Conservation (phyloP, 129 eudicot genomes). For the Pittosporum tobira region DNA sequence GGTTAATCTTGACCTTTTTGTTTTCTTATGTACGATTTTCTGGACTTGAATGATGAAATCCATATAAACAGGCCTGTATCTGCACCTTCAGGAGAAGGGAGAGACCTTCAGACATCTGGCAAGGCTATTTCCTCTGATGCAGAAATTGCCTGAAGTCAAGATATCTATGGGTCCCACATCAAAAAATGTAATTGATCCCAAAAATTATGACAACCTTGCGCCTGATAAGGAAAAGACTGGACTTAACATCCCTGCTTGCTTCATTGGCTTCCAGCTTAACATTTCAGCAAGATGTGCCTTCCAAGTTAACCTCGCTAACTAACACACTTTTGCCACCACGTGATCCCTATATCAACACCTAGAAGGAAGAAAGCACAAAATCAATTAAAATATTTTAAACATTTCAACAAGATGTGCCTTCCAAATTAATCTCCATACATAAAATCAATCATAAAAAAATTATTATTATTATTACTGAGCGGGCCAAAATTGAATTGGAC, state of each 20-base stretch:
- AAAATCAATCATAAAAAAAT: too few species aligned
- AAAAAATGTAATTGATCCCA: conserved; percentile 17
- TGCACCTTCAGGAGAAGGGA: conserved; percentile 12
- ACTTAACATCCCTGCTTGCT: conserved; percentile 18
- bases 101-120: conserved; percentile 20
- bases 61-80: conserved; percentile 33
- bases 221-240: conserved; percentile 18
- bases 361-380: conserved; percentile 13
- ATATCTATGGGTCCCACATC: conserved; percentile 13
- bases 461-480: too few species aligned
- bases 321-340: conserved; percentile 15
- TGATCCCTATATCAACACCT: conserved; percentile 23
- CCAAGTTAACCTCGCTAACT: conserved; percentile 16
- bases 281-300: conserved; percentile 11
- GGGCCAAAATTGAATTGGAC: too few species aligned
- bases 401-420: conserved; percentile 11
- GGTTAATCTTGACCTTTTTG: background rate
- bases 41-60: conserved; percentile 38
- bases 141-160: conserved; percentile 8
- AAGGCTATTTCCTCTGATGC: conserved; percentile 15
- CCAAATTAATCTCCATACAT: conserved; percentile 26
- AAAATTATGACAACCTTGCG: conserved; percentile 10
- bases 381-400: too few species aligned
- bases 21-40: conserved; percentile 33
- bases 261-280: conserved; percentile 17